These are phyloP conservation scores for Solanum gracilifrons DNA, from an alignment of 257 asterid species.

Conservation along the genomic window DNA sequence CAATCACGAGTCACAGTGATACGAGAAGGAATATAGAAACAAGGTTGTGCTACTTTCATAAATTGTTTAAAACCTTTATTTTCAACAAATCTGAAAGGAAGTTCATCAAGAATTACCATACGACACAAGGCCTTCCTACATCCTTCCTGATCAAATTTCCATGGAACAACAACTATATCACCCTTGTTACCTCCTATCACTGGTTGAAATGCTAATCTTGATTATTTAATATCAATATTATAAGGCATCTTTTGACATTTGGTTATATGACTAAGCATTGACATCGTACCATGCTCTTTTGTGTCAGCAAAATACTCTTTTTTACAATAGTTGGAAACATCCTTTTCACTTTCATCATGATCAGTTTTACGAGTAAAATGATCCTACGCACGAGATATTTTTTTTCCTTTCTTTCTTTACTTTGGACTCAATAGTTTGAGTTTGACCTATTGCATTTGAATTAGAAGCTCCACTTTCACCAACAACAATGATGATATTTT, in stretches of 20 bases:
- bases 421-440: neutral
- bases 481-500: neutral
- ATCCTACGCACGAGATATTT: neutral
- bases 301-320: neutral
- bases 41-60: neutral
- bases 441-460: neutral
- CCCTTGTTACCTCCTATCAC: neutral
- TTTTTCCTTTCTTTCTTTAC: neutral
- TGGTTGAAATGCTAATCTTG: neutral
- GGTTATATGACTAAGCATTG: neutral
- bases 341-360: neutral
- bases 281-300: neutral
- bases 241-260: neutral
- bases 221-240: neutral
- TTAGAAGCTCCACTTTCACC: neutral
- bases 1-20: neutral
- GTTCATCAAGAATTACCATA: neutral
- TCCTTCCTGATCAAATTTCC: neutral
- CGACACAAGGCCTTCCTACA: neutral
- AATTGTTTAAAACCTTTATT: neutral
- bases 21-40: neutral
- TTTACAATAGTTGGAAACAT: neutral
- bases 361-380: neutral
- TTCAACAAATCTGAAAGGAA: neutral
- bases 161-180: neutral